Percentiles rank a stretch among this genome's conserved stretches.
Evolutionary conservation across 2,329 filamentous ascomycete species (phyloP).

Genomic region (Shiraia sp.): DNA sequence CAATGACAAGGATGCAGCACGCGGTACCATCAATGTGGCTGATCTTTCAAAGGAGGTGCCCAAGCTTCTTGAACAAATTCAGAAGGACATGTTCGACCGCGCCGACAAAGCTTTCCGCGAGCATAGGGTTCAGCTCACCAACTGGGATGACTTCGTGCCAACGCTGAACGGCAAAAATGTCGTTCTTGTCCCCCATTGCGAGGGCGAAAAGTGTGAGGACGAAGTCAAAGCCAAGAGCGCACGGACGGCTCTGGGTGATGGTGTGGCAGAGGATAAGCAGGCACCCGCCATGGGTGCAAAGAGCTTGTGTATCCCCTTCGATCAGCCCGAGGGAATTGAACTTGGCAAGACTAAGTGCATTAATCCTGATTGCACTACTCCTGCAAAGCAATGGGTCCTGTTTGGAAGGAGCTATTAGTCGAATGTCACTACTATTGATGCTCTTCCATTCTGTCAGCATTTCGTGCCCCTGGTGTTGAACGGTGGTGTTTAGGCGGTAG

Average conservation of each 20-base stretch:
- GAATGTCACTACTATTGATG: neutral
- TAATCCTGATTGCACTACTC: slow-evolving; percentile 78
- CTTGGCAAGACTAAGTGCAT: slow-evolving; percentile 86
- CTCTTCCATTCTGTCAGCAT: slow-evolving; percentile 17
- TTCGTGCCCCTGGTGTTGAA: slow-evolving; percentile 27
- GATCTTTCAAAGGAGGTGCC: slow-evolving; percentile 76
- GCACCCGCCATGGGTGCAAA: slow-evolving; percentile 78
- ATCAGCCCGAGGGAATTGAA: slow-evolving; percentile 80
- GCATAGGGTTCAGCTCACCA: slow-evolving; percentile 77
- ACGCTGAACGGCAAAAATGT: slow-evolving; percentile 91
- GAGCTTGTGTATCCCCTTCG: slow-evolving; percentile 77
- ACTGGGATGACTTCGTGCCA: slow-evolving; percentile 91
- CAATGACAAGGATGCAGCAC: slow-evolving; percentile 66
- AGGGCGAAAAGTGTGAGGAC: slow-evolving; percentile 84
- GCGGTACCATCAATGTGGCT: slow-evolving; percentile 70
- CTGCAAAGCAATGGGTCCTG: slow-evolving; percentile 87
- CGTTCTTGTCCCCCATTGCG: slow-evolving; percentile 87
- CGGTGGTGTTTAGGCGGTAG: slow-evolving; percentile 2
- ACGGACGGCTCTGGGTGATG: slow-evolving; percentile 68
- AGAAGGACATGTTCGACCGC: slow-evolving; percentile 76
- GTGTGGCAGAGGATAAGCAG: slow-evolving; percentile 73
- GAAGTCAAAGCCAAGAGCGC: slow-evolving; percentile 92
- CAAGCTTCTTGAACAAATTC: slow-evolving; percentile 84
- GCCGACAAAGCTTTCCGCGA: slow-evolving; percentile 78
- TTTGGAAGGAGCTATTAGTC: slow-evolving; percentile 66